phyloP scores from a whole-genome alignment of 2,329 filamentous ascomycete species.

The Phaeosphaeriaceae sp. region DNA sequence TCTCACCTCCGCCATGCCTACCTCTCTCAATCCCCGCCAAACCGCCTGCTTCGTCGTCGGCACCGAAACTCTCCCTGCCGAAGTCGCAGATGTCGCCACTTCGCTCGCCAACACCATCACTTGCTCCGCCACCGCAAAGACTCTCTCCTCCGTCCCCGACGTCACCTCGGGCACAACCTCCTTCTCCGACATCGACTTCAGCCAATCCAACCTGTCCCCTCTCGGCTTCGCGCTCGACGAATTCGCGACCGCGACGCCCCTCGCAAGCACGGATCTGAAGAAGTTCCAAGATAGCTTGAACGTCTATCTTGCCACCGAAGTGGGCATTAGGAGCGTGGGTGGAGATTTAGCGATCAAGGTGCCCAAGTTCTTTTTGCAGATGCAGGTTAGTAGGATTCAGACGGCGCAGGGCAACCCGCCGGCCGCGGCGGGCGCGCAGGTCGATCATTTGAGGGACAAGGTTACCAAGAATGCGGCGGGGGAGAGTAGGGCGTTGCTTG shows the following conservation, averaged over 20 bases:
- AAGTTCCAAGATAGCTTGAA: conserved; percentile 63
- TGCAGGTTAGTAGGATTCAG: conserved; percentile 66
- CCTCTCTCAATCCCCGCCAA: conserved; percentile 22
- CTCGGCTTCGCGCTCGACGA: conserved; percentile 62
- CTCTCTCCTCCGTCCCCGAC: conserved; percentile 63
- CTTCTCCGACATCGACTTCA: conserved; percentile 66
- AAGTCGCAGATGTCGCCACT: conserved; percentile 55
- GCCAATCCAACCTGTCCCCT: conserved; percentile 55
- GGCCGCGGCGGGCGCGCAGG: conserved; percentile 58
- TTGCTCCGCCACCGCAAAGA: conserved; percentile 57
- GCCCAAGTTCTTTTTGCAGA: conserved; percentile 68
- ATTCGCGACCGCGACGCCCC: conserved; percentile 61
- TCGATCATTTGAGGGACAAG: conserved; percentile 65
- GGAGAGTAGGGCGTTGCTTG: conserved; percentile 58
- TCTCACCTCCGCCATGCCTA: conserved; percentile 18
- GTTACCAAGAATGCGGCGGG: conserved; percentile 62
- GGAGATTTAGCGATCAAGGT: conserved; percentile 65
- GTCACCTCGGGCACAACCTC: conserved; percentile 59
- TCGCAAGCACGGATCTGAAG: conserved; percentile 59
- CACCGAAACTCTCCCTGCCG: conserved; percentile 57
- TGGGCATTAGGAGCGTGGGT: conserved; percentile 61
- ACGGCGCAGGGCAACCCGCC: conserved; percentile 65
- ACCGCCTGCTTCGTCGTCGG: conserved; percentile 64
- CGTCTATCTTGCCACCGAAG: conserved; percentile 66
- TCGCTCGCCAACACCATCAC: conserved; percentile 56